Evolutionary conservation across 2,329 filamentous ascomycete species (phyloP), one percentile per base, ranked within the genome.

Genomic region (Plenodomus tracheiphilus): DNA sequence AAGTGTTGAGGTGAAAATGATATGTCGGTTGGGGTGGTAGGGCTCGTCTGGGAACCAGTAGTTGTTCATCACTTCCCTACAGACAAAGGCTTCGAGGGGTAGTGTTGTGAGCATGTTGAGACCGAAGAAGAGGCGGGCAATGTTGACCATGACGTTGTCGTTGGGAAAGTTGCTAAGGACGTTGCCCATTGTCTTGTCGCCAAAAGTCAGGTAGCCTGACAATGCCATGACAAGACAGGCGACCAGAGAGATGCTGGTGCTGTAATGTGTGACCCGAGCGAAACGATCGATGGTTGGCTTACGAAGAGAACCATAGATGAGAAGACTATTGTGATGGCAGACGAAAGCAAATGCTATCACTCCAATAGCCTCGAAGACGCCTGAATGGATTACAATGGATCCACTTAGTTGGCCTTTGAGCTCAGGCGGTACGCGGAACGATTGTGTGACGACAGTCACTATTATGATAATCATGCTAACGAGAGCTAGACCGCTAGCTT

Each of bases 71-170:
- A 97, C 92, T 74, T 97, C 94, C 66, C 94, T 85, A 74, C 94
- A 99, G 46, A 99, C 94, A 72, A 99, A 99, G 15, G 91, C 92
- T 78, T 99, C 94, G 51, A 99, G 86, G 0, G 94, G 94, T 30
- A 99, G 79, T 1, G 94, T 97, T 13, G 94, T 97, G 64, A 99
- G 85, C 94, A 99, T 99, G 79, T 99, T 99, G 59, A 99, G 82
- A 2, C 94, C 94, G 69, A 99, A 97, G 75, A 91, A 97, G 42
- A 99, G 81, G 44, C 94, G 87, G 18, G 94, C 94, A 49, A 99
- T 81, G 74, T 97, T 97, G 68, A 97, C 91, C 84, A 97, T 87
- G 61, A 87, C 81, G 74, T 96, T 97, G 74, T 95, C 85, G 17
- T 85, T 80, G 1, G 92, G 89, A 68, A 99, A 97, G 76, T 99